Evolutionary conservation across 1,284 basidiomycete species (phyloP).

Genomic region (Vanrija sp.): DNA sequence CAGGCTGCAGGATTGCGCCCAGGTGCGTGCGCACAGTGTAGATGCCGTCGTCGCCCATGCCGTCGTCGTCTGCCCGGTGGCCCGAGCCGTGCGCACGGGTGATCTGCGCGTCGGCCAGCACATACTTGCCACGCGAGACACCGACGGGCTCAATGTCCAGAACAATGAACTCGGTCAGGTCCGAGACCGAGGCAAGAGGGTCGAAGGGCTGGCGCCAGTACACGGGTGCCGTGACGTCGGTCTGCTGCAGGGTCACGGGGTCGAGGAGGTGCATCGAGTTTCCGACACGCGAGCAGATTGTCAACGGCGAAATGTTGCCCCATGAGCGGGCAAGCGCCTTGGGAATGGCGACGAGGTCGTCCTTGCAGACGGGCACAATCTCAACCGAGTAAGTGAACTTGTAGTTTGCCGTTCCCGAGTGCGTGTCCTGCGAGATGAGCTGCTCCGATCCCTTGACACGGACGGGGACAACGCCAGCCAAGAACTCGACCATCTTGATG

Average conservation of each 20-base stretch:
- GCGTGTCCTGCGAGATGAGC: conserved; percentile 86
- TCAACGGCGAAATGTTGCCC: conserved; percentile 82
- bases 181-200: conserved; percentile 71
- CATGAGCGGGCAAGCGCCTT: conserved; percentile 72
- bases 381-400: conserved; percentile 98
- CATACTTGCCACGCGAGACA: conserved; percentile 65
- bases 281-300: conserved; percentile 84
- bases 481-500: conserved; percentile 96
- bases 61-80: conserved; percentile 43
- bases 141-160: conserved; percentile 87
- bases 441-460: conserved; percentile 88
- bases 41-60: conserved; percentile 64
- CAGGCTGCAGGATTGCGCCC: conserved; percentile 90
- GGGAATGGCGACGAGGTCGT: conserved; percentile 91
- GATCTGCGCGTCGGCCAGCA: conserved; percentile 92
- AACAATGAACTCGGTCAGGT: conserved; percentile 91
- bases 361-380: conserved; percentile 94
- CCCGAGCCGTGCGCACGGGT: conserved; percentile 67
- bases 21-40: conserved; percentile 96
- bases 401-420: conserved; percentile 89
- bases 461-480: conserved; percentile 80
- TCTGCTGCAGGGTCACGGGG: conserved; percentile 75
- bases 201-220: conserved; percentile 92
- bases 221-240: conserved; percentile 72
- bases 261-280: conserved; percentile 90